A percentile compares a stretch with the other conserved stretches of the same genome.
These are phyloP conservation scores for Raphanus sativus DNA, from an alignment of 345 rosid species.

Conservation along the genomic window DNA sequence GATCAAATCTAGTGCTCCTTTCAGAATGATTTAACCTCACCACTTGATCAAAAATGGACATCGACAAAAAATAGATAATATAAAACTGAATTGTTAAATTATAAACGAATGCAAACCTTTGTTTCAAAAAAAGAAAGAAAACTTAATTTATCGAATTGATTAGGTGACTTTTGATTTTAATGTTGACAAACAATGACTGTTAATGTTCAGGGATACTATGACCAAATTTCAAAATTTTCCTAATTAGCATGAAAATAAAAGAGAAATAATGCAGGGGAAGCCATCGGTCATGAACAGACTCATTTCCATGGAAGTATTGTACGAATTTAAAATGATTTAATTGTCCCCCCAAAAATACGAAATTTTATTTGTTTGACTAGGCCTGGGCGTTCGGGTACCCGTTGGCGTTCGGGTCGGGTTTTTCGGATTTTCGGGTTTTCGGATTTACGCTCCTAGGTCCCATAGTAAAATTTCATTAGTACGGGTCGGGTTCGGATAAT, in stretches of 20 bases:
- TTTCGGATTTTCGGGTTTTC: too few species aligned
- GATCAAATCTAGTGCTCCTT: too few species aligned
- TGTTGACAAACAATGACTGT: not conserved
- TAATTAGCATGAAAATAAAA: not conserved
- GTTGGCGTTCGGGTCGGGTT: too few species aligned
- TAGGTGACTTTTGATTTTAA: not conserved
- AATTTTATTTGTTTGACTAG: not conserved
- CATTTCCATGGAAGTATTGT: constrained; percentile 37
- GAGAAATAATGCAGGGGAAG: not conserved
- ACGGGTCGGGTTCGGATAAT: too few species aligned
- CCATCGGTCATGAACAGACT: constrained; percentile 36
- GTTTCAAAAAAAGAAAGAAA: not conserved
- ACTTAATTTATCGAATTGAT: not conserved
- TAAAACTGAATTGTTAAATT: not conserved
- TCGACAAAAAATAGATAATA: not conserved
- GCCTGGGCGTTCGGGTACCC: too few species aligned
- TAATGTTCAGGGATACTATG: not conserved
- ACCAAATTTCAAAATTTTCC: not conserved
- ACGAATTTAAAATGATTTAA: constrained; percentile 19
- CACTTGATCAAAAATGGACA: too few species aligned
- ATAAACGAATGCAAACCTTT: not conserved
- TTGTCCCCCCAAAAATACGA: constrained; percentile 5
- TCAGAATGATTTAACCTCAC: too few species aligned
- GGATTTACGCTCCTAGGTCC: too few species aligned
- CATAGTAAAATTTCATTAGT: too few species aligned